These are phyloP conservation scores for Barbarea vulgaris DNA, from an alignment of 345 rosid species.

Conservation along the genomic window DNA sequence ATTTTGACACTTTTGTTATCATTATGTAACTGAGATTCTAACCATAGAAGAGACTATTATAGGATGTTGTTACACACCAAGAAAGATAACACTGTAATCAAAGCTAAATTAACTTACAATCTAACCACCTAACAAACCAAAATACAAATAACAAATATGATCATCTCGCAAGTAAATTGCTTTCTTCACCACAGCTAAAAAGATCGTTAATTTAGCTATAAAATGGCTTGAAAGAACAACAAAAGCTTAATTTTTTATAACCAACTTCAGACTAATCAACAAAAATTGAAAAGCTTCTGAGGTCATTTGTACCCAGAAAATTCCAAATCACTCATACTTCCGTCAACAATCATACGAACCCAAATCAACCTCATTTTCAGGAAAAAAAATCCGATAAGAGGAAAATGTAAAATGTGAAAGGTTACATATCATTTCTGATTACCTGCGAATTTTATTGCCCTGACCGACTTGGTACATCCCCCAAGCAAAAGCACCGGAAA, in stretches of 20 bases:
- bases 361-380: background rate
- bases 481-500: constrained; percentile 85
- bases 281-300: background rate
- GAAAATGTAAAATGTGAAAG: background rate
- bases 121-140: constrained; percentile 4
- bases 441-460: constrained; percentile 99
- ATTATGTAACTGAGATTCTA: background rate
- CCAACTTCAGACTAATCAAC: background rate
- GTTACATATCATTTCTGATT: background rate
- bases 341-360: background rate
- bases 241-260: background rate
- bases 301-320: background rate
- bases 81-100: background rate
- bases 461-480: constrained; percentile 98
- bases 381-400: background rate
- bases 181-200: constrained; percentile 21
- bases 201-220: background rate
- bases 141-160: background rate
- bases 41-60: background rate
- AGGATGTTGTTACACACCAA: background rate
- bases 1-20: background rate
- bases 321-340: background rate
- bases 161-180: background rate
- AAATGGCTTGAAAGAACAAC: background rate
- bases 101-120: constrained; percentile 1